Evolutionary conservation across 2,329 filamentous ascomycete genomes (phyloP), one percentile per base, ranked within the genome.

Genomic region (Neophaeococcomyces aloes): DNA sequence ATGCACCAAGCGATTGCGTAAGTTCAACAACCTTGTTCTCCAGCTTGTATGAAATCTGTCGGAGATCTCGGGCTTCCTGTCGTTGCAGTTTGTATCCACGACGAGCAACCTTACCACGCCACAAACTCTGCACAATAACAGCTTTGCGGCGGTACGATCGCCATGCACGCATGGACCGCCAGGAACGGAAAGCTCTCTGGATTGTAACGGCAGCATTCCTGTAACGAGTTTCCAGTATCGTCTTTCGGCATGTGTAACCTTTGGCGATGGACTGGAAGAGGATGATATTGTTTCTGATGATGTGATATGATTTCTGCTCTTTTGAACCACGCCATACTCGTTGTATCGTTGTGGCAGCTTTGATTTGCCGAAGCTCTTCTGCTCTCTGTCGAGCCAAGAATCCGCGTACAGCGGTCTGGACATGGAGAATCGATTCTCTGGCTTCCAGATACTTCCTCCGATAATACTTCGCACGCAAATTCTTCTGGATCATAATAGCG

Each of bases 1-100:
- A 83, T 7, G 86, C 81, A 53, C 91, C 88, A 56, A 98, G 68
- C 38, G 83, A 86, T 64, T 98, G 91, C 1, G 91, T 98, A 58
- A 98, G 76, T 69, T 98, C 91, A 50, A 98, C 86, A 50, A 98
- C 91, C 78, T 98, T 98, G 75, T 98, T 96, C 65, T 98, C 91
- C 57, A 98, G 72, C 72, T 94, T 96, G 74, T 98, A 98, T 2
- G 91, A 96, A 56, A 98, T 98, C 66, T 96, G 89, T 74, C 96
- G 96, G 63, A 98, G 77, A 70, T 98, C 93, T 60, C 91, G 84
- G 53, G 91, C 91, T 66, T 98, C 91, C 65, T 95, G 88, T 54
- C 91, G 86, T 49, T 94, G 69, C 56, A 72, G 79, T 77, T 94
- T 96, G 74, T 98, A 98, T 38, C 78, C 80, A 53, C 74, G 78